Evolutionary conservation across 106 monocot genomes (phyloP), one percentile per base, ranked within the genome.

Genomic region (Amphibolis antarctica): DNA sequence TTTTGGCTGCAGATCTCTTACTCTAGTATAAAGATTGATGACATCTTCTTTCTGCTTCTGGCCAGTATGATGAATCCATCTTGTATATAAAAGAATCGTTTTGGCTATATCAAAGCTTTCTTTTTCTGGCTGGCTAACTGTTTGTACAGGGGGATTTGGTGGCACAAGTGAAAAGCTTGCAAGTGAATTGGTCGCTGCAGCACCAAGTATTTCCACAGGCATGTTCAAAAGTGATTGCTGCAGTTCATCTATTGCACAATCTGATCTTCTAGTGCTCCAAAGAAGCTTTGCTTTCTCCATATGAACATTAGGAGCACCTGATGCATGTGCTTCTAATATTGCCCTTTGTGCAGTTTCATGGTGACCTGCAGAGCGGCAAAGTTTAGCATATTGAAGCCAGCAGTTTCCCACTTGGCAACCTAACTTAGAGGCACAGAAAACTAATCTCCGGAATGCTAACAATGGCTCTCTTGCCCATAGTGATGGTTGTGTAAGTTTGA

Each of bases 301-400:
- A 54, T 88, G 90, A 29, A 83, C 82, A 65, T 72, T 91, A 49
- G 76, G 76, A 60, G 87, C 91, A 74, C 85, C 87, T 48, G 84
- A 87, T 66, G 90, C 84, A 44, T 82, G 76, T 42, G 91, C 98
- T 79, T 98, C 98, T 72, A 98, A 69, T 62, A 98, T 85, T 50
- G 90, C 98, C 36, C 84, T 82, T 44, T 98, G 81, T 23, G 98
- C 98, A 43, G 91, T 98, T 71, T 98, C 98, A 70, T 84, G 82
- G 44, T 98, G 98, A 24, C 90, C 98, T 55, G 85, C 80, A 74
- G 82, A 82, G 42, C 98, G 91, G 46, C 98, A 98, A 66, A 91
- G 90, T 63, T 91, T 98, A 45, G 91, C 91, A 68, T 98, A 98
- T 60, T 98, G 98, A 68, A 98, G 87, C 98, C 98, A 98, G 61